Percentiles rank a stretch among this genome's conserved stretches.
Evolutionary conservation across 1,284 basidiomycete species (phyloP).

Genomic region (Agroathelia rolfsii): DNA sequence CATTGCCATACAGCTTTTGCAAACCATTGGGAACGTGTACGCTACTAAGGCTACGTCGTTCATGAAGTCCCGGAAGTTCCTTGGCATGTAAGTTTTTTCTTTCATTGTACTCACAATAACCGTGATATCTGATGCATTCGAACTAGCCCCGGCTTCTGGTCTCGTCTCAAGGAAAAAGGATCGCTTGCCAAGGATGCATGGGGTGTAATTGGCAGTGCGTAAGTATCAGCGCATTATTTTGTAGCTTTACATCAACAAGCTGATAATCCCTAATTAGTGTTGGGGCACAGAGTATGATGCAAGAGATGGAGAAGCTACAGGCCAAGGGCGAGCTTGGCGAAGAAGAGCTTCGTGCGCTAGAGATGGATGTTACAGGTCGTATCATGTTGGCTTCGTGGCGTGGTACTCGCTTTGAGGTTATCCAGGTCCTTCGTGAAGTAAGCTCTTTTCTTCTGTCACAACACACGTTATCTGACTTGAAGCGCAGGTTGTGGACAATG

Average conservation of each 20-base stretch:
- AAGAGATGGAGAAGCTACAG: constrained; percentile 90
- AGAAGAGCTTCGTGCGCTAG: constrained; percentile 79
- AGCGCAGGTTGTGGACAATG: constrained; percentile 63
- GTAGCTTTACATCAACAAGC: constrained; percentile 9
- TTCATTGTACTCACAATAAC: constrained; percentile 4
- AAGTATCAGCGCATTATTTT: constrained; percentile 27
- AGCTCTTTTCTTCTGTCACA: no score
- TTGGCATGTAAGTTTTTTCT: constrained; percentile 61
- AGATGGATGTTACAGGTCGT: constrained; percentile 93
- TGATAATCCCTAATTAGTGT: no score
- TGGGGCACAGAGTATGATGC: constrained; percentile 59
- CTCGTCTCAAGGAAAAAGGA: constrained; percentile 91
- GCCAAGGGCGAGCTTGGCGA: constrained; percentile 79
- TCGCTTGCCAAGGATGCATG: constrained; percentile 88
- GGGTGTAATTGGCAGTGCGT: constrained; percentile 90
- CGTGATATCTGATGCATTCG: constrained; percentile 15
- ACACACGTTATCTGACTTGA: constrained; percentile 4
- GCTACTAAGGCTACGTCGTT: constrained; percentile 89
- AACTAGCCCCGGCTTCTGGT: constrained; percentile 83
- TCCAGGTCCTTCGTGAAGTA: constrained; percentile 71
- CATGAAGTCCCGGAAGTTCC: constrained; percentile 85
- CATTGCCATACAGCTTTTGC: constrained; percentile 45
- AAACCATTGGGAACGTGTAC: constrained; percentile 85
- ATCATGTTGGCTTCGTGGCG: constrained; percentile 69
- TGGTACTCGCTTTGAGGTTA: constrained; percentile 87